Evolutionary conservation across 2,329 filamentous ascomycete species (phyloP), one percentile per base, ranked within the genome.

Genomic region (Thielaviopsis musarum): DNA sequence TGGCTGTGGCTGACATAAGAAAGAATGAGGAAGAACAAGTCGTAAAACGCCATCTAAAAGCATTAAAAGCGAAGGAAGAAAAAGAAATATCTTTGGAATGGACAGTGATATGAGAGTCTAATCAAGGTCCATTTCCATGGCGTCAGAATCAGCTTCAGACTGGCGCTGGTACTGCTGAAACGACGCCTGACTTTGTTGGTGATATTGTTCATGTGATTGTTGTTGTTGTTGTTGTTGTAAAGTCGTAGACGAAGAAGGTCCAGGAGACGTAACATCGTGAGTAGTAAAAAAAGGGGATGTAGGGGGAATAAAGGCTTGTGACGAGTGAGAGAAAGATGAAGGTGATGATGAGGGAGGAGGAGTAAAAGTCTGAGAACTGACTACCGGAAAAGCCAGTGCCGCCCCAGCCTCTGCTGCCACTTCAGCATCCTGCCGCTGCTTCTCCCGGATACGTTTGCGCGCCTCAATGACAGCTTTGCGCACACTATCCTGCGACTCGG

Each of bases 401-500:
- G 38, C 38, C 38, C 38, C 38, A n/a, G 38, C 38, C 38, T 45
- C 38, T n/a, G 38, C 38, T 45, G 38, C 38, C 56, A 26, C 41
- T 38, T 52, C 22, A n/a, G 54, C 48, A 24, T 59, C 53, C 58
- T 67, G 67, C 62, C 71, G 74, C 66, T 82, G 80, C 68, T 68
- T 72, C 64, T 87, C 81, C 58, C 87, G 75, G 38, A 82, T 76
- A 59, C 89, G 78, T 54, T 79, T 80, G 57, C 89, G 79, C 2
- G 87, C 82, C 69, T 95, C 91, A 57, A 91, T 75, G 64, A 96
- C 90, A 9, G 88, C 88, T 70, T 84, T 88, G 62, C 89, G 79
- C 63, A 95, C 88, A 63, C 80, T 85, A 69, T 91, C 85, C 30
- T 85, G 78, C 64, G 88, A 84, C 68, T 83, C 78, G 0, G 89